Base-by-base conservation (phyloP, 2,329 filamentous ascomycete genomes). In the Monosporascus ibericus region DNA sequence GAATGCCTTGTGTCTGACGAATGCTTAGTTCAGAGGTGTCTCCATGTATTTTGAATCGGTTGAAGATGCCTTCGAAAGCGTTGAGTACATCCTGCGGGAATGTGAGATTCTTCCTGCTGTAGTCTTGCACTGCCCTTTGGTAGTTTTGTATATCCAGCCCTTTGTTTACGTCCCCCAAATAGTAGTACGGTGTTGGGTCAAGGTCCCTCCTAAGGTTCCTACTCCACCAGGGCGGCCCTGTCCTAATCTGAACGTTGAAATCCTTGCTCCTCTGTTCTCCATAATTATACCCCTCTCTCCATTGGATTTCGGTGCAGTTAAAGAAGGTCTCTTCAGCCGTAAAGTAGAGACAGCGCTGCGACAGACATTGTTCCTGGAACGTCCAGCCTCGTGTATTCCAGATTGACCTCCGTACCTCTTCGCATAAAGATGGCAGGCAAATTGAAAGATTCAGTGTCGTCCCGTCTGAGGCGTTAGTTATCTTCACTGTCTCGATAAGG, bases 361-460 rank as follows among this genome's bases (percentile, higher is more conserved):
- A 57, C 11, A 59, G 52, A 14, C 25, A 42, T 24, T 53, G 55
- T 51, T 59, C 57, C 44, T 59, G 57, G 24, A 54, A 52, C 22
- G 55, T 54, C 57, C 57, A 59, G 6, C 54, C 54, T n/a, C 54
- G 47, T 14, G 40, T 20, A 20, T 25, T 5, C 40, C 40, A 44
- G 9, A 8, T 25, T 44, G n/a, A 3, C 6, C 9, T 44, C 5
- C 40, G n/a, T 3, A 44, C 40, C 9, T 44, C 7, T 24, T 44
- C 40, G 7, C 7, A 44, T 17, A 44, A 5, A 18, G 40, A 44
- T 14, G 20, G 20, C 20, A 17, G 40, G 20, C n/a, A 44, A 5
- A 44, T 14, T 14, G 40, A 15, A 17, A 44, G 40, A 22, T 25
- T 44, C 0, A 17, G 9, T 3, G 20, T 15, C 1, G 20, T 44